Evolutionary conservation across 352 stramenopile species (phyloP), one percentile per base, ranked within the genome.

Genomic region (Pythium rishiriense): DNA sequence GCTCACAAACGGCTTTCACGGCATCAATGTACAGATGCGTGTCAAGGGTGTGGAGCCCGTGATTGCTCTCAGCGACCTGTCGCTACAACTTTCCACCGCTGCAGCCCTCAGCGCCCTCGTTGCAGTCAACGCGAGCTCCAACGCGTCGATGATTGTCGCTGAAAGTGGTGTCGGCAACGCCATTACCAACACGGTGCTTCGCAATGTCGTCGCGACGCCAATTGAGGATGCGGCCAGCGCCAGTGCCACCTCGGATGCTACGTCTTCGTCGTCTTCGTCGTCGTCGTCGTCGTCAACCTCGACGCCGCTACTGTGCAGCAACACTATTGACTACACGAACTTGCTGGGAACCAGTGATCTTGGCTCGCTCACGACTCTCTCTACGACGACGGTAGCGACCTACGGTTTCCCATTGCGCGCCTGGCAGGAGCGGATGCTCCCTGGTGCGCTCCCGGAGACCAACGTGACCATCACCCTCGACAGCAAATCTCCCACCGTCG

Each of bases 1-100:
- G 41, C 43, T 73, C 28, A 46, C 48, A 15, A 73, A 62, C 28
- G 61, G 60, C 28, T 73, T 73, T 57, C 67, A 73, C 47, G 61
- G 54, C 3, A 66, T 73, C 42, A 73, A 73, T 50, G 66, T 73
- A 48, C 66, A 73, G 57, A 49, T 66, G 29, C 51, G 43, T 22
- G 31, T 57, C 26, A 51, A 37, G 14, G 26, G n/a, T 5, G 42
- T 41, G 4, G 25, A 54, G 9, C 42, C 52, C 0, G 25, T 68
- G 22, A 56, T 68, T 12, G 48, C 61, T 0, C 29, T 46, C 0
- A 61, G 22, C 33, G 61, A 68, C 17, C 15, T 68, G 17, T 51
- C 43, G 33, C 31, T 58, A 22, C 22, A 50, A 33, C 51, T 58
- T 11, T 35, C 61, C 4, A 26, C 42, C 6, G 39, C 50, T 3